A percentile compares a stretch with the other conserved stretches of the same genome.
phyloP scores from a whole-genome alignment of 2,329 filamentous ascomycete genomes.

The Exophiala sp. region DNA sequence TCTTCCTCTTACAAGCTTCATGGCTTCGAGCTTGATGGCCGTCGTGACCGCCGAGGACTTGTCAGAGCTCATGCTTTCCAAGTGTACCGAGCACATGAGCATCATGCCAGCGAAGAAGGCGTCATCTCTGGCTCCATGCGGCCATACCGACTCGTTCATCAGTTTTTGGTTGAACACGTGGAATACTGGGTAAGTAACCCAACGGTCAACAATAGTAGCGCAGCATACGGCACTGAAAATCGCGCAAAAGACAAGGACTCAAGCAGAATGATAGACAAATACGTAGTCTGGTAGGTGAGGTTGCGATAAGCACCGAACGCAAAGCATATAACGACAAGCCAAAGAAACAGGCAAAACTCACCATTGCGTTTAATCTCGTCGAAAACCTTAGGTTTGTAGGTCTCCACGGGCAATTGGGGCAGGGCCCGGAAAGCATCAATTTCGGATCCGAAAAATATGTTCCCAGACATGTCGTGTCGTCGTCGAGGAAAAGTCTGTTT shows the following conservation, averaged over 20 bases:
- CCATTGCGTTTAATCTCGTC: slow-evolving; percentile 16
- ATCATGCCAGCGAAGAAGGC: slow-evolving; percentile 18
- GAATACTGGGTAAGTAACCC: slow-evolving; percentile 1
- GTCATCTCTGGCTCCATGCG: slow-evolving; percentile 4
- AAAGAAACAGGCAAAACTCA: background rate
- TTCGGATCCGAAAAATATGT: slow-evolving; percentile 15
- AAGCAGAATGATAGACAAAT: background rate
- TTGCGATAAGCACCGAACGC: background rate
- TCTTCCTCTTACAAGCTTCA: slow-evolving; percentile 8
- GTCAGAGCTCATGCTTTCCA: slow-evolving; percentile 8
- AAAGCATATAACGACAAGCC: background rate
- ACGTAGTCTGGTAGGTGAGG: background rate
- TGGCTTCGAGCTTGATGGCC: slow-evolving; percentile 15
- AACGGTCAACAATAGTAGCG: background rate
- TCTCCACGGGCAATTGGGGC: slow-evolving; percentile 11
- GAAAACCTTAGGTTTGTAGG: slow-evolving; percentile 10
- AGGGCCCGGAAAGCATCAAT: slow-evolving; percentile 10
- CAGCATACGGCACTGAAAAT: background rate
- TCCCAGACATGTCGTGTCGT: slow-evolving; percentile 4
- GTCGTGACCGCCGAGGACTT: slow-evolving; percentile 3
- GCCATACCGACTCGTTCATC: slow-evolving; percentile 15
- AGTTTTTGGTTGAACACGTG: slow-evolving; percentile 8
- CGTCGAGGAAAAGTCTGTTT: slow-evolving; percentile 2
- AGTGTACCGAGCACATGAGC: slow-evolving; percentile 15
- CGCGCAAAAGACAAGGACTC: background rate